Evolutionary conservation across 1,284 basidiomycete genomes (phyloP).

Genomic region (Malassezia pachydermatis): DNA sequence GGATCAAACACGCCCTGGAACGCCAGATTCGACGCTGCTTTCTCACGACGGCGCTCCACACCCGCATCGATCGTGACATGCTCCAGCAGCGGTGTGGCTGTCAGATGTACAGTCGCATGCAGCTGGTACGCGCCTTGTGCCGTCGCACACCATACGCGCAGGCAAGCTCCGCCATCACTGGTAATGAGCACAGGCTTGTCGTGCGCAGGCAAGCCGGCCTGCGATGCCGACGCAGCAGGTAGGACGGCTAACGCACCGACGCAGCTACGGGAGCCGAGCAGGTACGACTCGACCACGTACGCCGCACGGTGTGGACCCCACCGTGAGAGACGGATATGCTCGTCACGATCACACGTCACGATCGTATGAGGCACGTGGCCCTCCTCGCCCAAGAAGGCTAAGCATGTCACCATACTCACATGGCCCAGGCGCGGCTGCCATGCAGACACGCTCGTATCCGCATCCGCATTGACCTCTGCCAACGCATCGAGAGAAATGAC

Average conservation of each 20-base stretch:
- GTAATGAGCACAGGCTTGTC: slow-evolving; percentile 22
- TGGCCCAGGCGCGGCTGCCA: slow-evolving; percentile 34
- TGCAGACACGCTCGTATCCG: slow-evolving; percentile 24
- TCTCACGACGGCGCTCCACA: slow-evolving; percentile 13
- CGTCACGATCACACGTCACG: slow-evolving; percentile 41
- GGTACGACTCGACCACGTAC: slow-evolving; percentile 33
- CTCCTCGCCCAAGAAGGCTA: slow-evolving; percentile 23
- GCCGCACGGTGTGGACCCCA: slow-evolving; percentile 34
- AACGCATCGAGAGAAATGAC: background rate
- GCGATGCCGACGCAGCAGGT: background rate
- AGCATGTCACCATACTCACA: slow-evolving; percentile 37
- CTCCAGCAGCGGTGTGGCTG: background rate
- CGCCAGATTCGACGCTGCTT: slow-evolving; percentile 3
- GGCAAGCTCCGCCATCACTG: slow-evolving; percentile 29
- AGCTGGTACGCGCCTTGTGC: background rate
- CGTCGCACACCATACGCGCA: slow-evolving; percentile 26
- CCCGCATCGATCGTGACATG: slow-evolving; percentile 9
- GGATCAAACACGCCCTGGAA: slow-evolving; percentile 12
- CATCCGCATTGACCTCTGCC: background rate
- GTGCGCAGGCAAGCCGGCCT: slow-evolving; percentile 1
- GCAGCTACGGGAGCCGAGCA: slow-evolving; percentile 32
- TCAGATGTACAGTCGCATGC: slow-evolving; percentile 6
- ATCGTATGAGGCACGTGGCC: slow-evolving; percentile 19
- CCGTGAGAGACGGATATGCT: slow-evolving; percentile 44
- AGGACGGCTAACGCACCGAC: slow-evolving; percentile 31